Base-by-base conservation (phyloP, 2,329 filamentous ascomycete species). In the Neofusicoccum sp. region DNA sequence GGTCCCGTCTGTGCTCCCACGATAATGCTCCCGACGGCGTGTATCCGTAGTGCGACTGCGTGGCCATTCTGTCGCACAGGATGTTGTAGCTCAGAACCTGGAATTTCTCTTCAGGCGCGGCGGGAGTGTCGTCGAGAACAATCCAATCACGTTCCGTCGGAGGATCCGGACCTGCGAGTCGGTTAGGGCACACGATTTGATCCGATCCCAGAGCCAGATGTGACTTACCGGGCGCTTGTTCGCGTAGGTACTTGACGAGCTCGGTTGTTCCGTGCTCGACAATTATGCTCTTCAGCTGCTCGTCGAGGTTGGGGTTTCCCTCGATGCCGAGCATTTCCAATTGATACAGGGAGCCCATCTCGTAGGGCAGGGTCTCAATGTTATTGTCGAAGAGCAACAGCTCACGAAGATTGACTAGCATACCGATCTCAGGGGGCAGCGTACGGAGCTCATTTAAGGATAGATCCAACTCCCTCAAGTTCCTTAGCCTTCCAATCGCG, bases 81-180 rank as follows among this genome's bases (percentile, higher is more conserved):
- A 94, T 96, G 75, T 99, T 99, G 88, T 95, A 97, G 28, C 92
- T 96, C 66, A 98, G 83, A 7, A 96, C 89, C 63, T 91, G 92
- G 74, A 98, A 87, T 60, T 87, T 89, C 71, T 97, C 75, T 61
- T 80, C 74, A 48, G 77, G 70, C 39, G 77, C 66, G 80, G 83
- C 62, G 83, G 71, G 68, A 3, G 76, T 72, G 60, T 89, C 89
- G 75, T 84, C 75, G 66, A 98, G 85, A n/a, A 90, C 84, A 64
- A 97, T 86, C 78, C 89, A 89, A 70, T 90, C 87, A 70, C 95
- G 88, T 52, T 90, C 87, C 34, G 84, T 82, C 1, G 94, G 95
- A 47, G 92, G 89, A 14, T 89, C 82, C 43, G 93, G 91, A 63
- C 90, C 93, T 96, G 69, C 9, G 47, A 37, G 9, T 34, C 37